These are phyloP conservation scores for Pseudozyma sp. DNA, from an alignment of 1,284 basidiomycete species.

Conservation along the genomic window DNA sequence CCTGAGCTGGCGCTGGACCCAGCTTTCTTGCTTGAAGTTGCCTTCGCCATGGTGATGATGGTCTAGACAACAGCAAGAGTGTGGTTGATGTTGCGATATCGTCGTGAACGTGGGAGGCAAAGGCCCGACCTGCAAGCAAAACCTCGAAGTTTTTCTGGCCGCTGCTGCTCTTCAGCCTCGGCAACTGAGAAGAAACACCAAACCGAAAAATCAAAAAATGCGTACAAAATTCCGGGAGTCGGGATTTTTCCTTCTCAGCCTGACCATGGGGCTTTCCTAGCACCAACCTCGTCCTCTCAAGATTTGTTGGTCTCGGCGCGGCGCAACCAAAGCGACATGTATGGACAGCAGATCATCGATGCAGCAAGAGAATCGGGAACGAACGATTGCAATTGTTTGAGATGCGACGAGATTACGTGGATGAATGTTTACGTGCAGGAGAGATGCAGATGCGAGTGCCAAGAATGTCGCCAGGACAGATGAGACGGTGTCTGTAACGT, in stretches of 20 bases:
- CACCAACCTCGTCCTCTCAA: too few relatives aligned
- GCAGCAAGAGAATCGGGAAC: too few relatives aligned
- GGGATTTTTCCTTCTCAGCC: neutral
- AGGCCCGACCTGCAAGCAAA: too few relatives aligned
- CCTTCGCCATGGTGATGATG: slow-evolving; percentile 14
- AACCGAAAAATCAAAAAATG: slow-evolving; percentile 9
- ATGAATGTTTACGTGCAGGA: too few relatives aligned
- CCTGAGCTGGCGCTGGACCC: slow-evolving; percentile 6
- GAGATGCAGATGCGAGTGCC: neutral
- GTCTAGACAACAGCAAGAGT: neutral
- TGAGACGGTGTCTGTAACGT: too few relatives aligned
- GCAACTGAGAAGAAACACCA: slow-evolving; percentile 4
- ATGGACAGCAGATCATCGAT: too few relatives aligned
- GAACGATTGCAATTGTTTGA: too few relatives aligned
- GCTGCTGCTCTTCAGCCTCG: neutral
- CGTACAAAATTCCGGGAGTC: slow-evolving; percentile 11
- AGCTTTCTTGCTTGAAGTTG: slow-evolving; percentile 27
- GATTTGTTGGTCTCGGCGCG: too few relatives aligned
- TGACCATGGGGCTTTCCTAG: neutral
- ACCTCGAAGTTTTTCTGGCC: slow-evolving; percentile 20
- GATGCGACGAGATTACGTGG: too few relatives aligned
- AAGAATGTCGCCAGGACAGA: too few relatives aligned
- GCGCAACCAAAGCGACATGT: too few relatives aligned
- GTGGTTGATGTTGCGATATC: neutral
- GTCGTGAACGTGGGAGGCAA: too few relatives aligned